Evolutionary conservation across 805 yeast genomes (phyloP), one percentile per base, ranked within the genome.

Genomic region (Metschnikowia amazonensis): DNA sequence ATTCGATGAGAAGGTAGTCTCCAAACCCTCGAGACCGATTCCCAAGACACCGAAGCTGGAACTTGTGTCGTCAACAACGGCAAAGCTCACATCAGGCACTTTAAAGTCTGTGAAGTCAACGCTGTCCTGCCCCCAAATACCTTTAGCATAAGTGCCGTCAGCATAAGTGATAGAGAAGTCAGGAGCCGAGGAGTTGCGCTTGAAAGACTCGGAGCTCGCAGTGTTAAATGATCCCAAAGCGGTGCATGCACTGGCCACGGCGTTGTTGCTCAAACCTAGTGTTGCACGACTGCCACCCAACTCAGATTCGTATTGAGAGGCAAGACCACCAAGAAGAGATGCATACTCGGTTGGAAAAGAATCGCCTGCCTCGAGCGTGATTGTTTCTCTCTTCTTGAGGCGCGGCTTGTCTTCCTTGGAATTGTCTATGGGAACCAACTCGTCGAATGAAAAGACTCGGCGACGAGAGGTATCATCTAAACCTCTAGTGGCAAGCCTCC

Each of bases 41-140:
- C 90, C 89, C 34, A 86, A 64, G 21, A 87, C 92, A 45, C 95
- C 92, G 47, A 75, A 66, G 7, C 79, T 62, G 3, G 90, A 80
- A 49, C 80, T 79, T 1, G 88, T 77, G 29, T 64, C 62, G 58
- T 80, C 79, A 2, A 86, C 95, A 20, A 89, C 80, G 1, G 95
- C 97, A 62, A 89, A 76, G 4, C 88, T 79, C 25, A 85, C 65
- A 45, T 70, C 66, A 0, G 68, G 49, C 10, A 86, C 67, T 2
- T 70, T 63, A 11, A 73, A 62, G 40, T 71, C 77, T 37, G 81
- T 80, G 44, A 86, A 55, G 2, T 55, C 49, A 4, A 89, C 71
- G 32, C 69, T 66, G 57, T 89, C 97, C 34, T 48, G 44, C 18
- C 86, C 95, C 81, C 81, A 79, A 36, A 63, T 46, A 20, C 84